Base-by-base conservation (phyloP, 345 rosid species). In the Diplotaxis tenuifolia region DNA sequence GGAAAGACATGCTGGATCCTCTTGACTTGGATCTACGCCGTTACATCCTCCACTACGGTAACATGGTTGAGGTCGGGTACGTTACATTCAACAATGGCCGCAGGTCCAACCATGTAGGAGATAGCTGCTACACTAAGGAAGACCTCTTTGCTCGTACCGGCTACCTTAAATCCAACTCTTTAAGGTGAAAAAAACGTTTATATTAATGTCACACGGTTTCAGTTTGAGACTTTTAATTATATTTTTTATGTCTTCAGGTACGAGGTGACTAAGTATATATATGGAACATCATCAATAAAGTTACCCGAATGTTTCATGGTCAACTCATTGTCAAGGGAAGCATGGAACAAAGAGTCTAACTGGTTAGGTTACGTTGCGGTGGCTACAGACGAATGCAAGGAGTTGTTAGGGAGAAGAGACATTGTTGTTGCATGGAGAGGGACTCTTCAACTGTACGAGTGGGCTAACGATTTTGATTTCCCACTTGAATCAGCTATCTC, bases 341-440 rank as follows among this genome's bases (percentile, higher is more conserved):
- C 77, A 8, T 77, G 82, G 86, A 50, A 31, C 73, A 80, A 22
- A 18, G 78, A 81, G 53, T 81, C 84, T 4, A 62, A 65, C 65
- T 82, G 86, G 86, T 64, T 74, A 21, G 86, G 85, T 6, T 81
- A 81, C 54, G 69, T 84, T 1, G 86, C 85, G 5, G 86, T 86
- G 67, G 75, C 84, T 31, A 86, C 87, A 50, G 82, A 84, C 19
- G 82, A 84, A 49, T 85, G 85, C 11, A 83, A 73, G 60, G 53
- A 15, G 7, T 42, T 27, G 70, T 52, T 85, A 21, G 89, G 89
- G 34, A 80, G 89, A 62, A 82, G 89, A 65, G 87, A 83, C 47
- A 83, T 83, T 40, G 78, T 83, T 62, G 72, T 85, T 54, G 71
- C 87, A 2, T 83, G 89, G 89, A 73, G 84, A 70, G 89, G 89